phyloP scores from a whole-genome alignment of 140 eudicot genomes.

The Oenanthe javanica region DNA sequence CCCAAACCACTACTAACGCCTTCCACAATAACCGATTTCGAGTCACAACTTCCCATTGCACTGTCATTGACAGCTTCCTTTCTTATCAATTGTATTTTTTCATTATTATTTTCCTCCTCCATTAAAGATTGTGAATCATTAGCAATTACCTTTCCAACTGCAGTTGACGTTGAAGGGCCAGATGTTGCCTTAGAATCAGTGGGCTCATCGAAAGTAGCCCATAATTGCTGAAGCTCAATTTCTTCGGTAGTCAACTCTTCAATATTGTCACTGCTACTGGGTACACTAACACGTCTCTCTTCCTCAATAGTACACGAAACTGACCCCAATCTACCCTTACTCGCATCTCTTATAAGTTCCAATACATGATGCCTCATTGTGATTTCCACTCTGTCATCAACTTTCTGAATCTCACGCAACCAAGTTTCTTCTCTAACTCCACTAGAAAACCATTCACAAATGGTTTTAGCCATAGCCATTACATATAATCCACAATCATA shows the following conservation, averaged over 20 bases:
- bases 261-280: neutral
- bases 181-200: too few species aligned
- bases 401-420: neutral
- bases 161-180: neutral
- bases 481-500: conserved; percentile 7
- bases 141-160: neutral
- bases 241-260: neutral
- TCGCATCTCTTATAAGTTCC: conserved; percentile 2
- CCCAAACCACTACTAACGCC: neutral
- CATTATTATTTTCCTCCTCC: neutral
- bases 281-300: neutral
- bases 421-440: neutral
- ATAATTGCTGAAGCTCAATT: neutral
- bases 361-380: neutral
- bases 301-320: conserved; percentile 1
- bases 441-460: neutral
- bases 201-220: neutral
- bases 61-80: neutral
- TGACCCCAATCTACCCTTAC: neutral
- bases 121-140: neutral
- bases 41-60: neutral
- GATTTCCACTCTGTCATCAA: neutral
- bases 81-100: neutral
- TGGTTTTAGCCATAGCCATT: neutral
- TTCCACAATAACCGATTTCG: too few species aligned